phyloP scores from a whole-genome alignment of 108 stramenopile species.

The Cyclotella cryptica region DNA sequence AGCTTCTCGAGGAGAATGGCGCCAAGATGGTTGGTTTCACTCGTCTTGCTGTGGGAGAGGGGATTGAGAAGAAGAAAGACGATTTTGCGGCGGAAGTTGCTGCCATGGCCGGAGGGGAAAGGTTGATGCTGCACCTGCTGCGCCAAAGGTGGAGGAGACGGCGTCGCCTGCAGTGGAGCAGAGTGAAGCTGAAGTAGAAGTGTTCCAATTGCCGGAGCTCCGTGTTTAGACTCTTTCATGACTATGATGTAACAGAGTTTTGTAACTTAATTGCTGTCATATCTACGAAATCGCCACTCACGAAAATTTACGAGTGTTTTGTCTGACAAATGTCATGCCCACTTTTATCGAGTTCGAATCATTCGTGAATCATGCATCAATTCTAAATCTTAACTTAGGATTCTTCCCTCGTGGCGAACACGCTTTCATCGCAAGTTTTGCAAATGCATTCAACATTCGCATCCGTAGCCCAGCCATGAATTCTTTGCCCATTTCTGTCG shows the following conservation, averaged over 20 bases:
- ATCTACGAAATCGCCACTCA: neutral
- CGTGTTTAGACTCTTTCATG: neutral
- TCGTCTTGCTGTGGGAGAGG: conserved; percentile 80
- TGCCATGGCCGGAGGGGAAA: conserved; percentile 65
- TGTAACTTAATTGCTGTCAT: conserved; percentile 5
- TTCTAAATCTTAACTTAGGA: neutral
- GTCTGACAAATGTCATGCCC: no score
- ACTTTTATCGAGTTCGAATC: no score
- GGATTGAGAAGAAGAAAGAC: conserved; percentile 84
- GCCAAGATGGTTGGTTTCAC: conserved; percentile 83
- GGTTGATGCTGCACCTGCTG: conserved; percentile 1
- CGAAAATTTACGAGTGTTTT: no score
- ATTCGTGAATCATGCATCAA: no score
- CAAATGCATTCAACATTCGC: conserved; percentile 25
- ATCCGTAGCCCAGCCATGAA: conserved; percentile 37
- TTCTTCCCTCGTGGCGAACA: neutral
- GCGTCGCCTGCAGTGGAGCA: neutral
- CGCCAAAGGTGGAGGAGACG: neutral
- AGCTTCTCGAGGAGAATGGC: conserved; percentile 72
- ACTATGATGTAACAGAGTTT: conserved; percentile 2
- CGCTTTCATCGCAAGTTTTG: conserved; percentile 21
- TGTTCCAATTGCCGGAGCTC: neutral
- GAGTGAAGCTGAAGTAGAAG: conserved; percentile 2
- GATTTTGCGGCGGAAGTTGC: conserved; percentile 85
- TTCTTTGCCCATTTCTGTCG: conserved; percentile 39